Evolutionary conservation across 1,139 yeast species (phyloP).

Genomic region (Oligophagozyma castellii): DNA sequence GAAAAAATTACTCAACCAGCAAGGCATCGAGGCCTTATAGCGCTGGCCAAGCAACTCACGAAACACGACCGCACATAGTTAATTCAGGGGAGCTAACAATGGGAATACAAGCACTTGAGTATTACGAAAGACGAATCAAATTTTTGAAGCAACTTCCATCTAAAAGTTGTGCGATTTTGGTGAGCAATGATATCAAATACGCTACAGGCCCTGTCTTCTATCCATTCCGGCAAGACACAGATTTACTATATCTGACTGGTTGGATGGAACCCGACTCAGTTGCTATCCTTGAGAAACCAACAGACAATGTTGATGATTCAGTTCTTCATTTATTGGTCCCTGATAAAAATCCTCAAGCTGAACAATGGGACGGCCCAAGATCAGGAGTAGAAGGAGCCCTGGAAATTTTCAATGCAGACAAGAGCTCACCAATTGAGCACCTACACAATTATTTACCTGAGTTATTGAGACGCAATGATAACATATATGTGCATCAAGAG

Average conservation of each 20-base stretch:
- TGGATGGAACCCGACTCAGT: conserved; percentile 89
- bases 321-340: conserved; percentile 74
- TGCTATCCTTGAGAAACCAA: conserved; percentile 54
- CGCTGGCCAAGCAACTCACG: conserved; percentile 82
- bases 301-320: conserved; percentile 37
- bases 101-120: conserved; percentile 75
- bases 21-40: too few relatives aligned
- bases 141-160: conserved; percentile 47
- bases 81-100: conserved; percentile 74
- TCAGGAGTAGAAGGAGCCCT: conserved; percentile 76
- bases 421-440: conserved; percentile 38
- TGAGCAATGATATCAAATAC: conserved; percentile 59
- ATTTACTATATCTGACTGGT: conserved; percentile 75
- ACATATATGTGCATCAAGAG: conserved; percentile 36
- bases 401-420: conserved; percentile 80
- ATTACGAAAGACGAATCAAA: conserved; percentile 51
- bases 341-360: conserved; percentile 60
- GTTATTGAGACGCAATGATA: conserved; percentile 34
- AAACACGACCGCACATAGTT: conserved; percentile 68
- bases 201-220: conserved; percentile 87
- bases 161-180: conserved; percentile 56
- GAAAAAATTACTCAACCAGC: too few relatives aligned
- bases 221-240: conserved; percentile 85
- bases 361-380: conserved; percentile 90
- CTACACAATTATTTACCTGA: conserved; percentile 32